Conservation (phyloP, 2,329 filamentous ascomycete genomes). For the Trichoderma guizhouense region DNA sequence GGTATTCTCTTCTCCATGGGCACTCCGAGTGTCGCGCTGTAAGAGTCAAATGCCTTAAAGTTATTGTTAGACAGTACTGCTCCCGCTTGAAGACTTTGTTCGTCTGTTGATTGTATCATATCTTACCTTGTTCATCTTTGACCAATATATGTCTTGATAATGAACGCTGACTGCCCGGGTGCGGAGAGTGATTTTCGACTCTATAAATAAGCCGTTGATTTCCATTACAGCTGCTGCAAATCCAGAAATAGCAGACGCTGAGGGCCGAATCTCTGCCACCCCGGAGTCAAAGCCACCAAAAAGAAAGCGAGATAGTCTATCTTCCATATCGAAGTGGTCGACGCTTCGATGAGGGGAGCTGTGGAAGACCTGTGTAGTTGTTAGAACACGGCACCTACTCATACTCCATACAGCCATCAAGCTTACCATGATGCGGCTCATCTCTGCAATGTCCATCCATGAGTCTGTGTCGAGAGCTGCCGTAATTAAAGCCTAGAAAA, state of each 20-base stretch:
- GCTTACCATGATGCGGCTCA: slow-evolving; percentile 15
- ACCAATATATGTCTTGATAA: not conserved
- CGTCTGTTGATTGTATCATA: not conserved
- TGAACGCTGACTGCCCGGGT: slow-evolving; percentile 17
- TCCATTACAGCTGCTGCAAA: slow-evolving; percentile 14
- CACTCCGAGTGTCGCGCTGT: slow-evolving; percentile 13
- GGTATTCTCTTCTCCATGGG: slow-evolving; percentile 16
- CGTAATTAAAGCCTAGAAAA: not conserved
- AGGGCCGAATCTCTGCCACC: not conserved
- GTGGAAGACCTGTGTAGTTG: slow-evolving; percentile 9
- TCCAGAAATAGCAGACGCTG: slow-evolving; percentile 11
- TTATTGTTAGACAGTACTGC: not conserved
- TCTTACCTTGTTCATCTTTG: slow-evolving; percentile 8
- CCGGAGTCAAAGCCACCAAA: slow-evolving; percentile 1
- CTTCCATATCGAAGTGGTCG: slow-evolving; percentile 16
- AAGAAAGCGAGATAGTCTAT: slow-evolving; percentile 18
- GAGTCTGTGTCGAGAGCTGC: slow-evolving; percentile 2
- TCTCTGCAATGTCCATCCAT: slow-evolving; percentile 14
- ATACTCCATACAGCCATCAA: not conserved
- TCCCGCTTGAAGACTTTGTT: not conserved
- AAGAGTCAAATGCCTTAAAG: slow-evolving; percentile 11
- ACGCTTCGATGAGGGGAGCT: slow-evolving; percentile 13
- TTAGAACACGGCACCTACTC: not conserved
- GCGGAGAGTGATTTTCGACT: slow-evolving; percentile 17
- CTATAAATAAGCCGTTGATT: slow-evolving; percentile 19